Conservation (phyloP, 345 rosid genomes). For the Excoecaria agallocha region DNA sequence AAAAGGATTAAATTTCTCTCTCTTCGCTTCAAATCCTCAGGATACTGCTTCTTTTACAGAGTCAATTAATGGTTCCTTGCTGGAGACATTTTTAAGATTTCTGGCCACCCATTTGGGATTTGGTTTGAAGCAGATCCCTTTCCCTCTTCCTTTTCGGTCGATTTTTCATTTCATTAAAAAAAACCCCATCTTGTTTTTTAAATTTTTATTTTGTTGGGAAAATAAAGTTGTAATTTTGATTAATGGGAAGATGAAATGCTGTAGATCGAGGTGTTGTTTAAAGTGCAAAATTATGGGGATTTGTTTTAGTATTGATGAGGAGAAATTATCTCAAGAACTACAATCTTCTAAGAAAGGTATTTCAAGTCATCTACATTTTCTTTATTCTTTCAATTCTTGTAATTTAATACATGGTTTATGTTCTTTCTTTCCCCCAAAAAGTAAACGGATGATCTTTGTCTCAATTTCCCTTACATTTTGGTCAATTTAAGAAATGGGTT, state of each 20-base stretch:
- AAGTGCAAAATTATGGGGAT: conserved; percentile 43
- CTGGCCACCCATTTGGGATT: conserved; percentile 10
- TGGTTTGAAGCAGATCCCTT: conserved; percentile 17
- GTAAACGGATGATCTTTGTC: background rate
- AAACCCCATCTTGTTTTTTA: background rate
- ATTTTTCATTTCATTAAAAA: background rate
- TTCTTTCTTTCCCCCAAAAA: background rate
- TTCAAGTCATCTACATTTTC: background rate
- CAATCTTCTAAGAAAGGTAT: conserved; percentile 13
- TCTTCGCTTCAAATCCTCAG: background rate
- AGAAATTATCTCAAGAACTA: conserved; percentile 6
- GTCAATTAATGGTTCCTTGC: background rate
- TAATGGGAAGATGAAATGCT: conserved; percentile 18
- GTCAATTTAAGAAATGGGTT: background rate
- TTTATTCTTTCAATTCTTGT: background rate
- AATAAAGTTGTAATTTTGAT: background rate
- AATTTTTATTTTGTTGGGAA: background rate
- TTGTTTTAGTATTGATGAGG: conserved; percentile 42
- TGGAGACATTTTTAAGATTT: background rate
- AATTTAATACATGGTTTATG: background rate
- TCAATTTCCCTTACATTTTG: background rate
- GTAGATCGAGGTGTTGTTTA: conserved; percentile 7
- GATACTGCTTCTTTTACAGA: background rate
- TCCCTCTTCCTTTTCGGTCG: background rate
- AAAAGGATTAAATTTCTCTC: background rate